Base-by-base conservation (phyloP, 768 basidiomycete species). In the Mrakia gelida region DNA sequence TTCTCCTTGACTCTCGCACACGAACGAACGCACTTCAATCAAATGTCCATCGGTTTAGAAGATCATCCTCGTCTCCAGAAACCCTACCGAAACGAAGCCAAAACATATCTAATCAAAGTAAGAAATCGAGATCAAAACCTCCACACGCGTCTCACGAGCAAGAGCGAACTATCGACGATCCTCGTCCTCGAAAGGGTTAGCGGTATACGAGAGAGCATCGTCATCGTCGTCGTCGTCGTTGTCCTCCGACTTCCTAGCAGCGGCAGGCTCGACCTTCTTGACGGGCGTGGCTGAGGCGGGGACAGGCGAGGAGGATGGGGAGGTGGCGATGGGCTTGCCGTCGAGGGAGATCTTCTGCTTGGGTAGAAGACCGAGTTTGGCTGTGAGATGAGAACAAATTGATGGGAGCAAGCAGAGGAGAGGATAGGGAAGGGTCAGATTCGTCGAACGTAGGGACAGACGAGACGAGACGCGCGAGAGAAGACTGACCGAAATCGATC, bases 321-420 rank as follows among this genome's bases (percentile, higher is more conserved):
- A n/a, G 45, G 62, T 63, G 34, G 77, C 41, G 15, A 71, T 30
- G 18, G 72, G 63, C 54, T 73, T 73, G 34, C 77, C 77, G 52
- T 78, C 77, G 9, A 78, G 73, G 26, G 77, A 78, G 21, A 78
- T 78, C 67, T 78, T 78, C 41, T 78, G 77, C 26, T 73, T 73
- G 23, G 77, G 77, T 3, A 78, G 61, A 6, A 78, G 77, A 23
- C 77, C 77, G 26, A 78, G 73, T 38, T 78, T 78, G 77, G 77
- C 77, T 78, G 30, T 45, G 28, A 0, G 15, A 9, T 6, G 30
- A 41, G 30, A 16, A 43, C 49, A 21, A 16, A 52, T 49, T 15
- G 2, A 2, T 2, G 52, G 28, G 30, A 30, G 38, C 38, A 43
- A 65, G 45, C 15, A 13, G 45, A 45, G 15, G 11, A 45, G 11